phyloP scores from a whole-genome alignment of 202 grass and related monocot genomes.

The Sporobolus alterniflorus region DNA sequence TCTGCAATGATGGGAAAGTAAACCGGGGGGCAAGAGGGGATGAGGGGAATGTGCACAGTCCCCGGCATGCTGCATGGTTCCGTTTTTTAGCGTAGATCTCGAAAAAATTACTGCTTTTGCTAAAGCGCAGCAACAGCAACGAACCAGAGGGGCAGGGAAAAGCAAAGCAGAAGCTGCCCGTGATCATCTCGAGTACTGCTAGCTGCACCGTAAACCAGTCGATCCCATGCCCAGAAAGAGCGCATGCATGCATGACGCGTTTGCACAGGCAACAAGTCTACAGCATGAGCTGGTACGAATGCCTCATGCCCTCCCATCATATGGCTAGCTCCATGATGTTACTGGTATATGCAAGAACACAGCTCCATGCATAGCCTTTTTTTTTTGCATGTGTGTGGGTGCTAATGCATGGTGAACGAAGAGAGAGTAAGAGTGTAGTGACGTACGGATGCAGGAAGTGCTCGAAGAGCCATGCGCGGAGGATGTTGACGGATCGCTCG shows the following conservation, averaged over 20 bases:
- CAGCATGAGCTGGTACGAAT: background rate
- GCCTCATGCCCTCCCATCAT: background rate
- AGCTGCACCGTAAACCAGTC: no score
- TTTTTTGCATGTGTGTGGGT: background rate
- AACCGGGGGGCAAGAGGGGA: slow-evolving; percentile 48
- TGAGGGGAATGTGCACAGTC: slow-evolving; percentile 53
- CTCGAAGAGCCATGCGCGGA: slow-evolving; percentile 96
- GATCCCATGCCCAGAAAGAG: no score
- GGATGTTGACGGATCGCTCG: slow-evolving; percentile 85
- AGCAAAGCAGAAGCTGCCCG: slow-evolving; percentile 49
- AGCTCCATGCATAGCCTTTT: no score
- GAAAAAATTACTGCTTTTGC: slow-evolving; percentile 84
- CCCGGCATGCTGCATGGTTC: slow-evolving; percentile 40
- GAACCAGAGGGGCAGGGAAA: slow-evolving; percentile 19
- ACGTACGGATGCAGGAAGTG: slow-evolving; percentile 99
- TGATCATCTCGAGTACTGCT: slow-evolving; percentile 16
- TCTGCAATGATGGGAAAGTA: slow-evolving; percentile 74
- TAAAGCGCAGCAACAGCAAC: slow-evolving; percentile 44
- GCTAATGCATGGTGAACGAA: background rate
- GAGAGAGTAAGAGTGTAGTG: no score
- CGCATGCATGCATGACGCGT: slow-evolving; percentile 11
- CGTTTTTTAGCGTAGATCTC: slow-evolving; percentile 85
- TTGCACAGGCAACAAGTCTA: background rate
- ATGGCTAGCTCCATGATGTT: no score
- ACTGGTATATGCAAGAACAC: no score